Evolutionary conservation across 139 green algal species (phyloP), one percentile per base, ranked within the genome.

Genomic region (Coelastrella sp.): DNA sequence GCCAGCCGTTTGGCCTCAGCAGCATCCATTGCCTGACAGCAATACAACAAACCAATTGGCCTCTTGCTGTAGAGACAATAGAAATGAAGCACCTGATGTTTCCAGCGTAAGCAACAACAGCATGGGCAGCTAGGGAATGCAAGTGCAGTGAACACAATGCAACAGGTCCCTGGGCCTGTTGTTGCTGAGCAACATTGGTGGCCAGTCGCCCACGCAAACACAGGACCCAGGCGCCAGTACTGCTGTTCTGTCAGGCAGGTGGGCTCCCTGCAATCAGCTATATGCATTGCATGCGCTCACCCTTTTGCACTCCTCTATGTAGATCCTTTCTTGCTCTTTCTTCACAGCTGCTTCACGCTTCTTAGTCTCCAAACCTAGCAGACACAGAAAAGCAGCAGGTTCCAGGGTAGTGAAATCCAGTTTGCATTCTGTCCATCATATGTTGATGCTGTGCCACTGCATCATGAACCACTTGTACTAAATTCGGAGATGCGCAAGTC

Each of bases 281-380:
- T 71, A 10, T 13, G 10, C 8, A 13, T 71, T 13, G 4, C 16
- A 22, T 23, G 16, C 22, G 17, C 47, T 17, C 56, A 89, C 83
- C 66, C 74, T 64, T 54, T 81, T 89, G 83, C 83, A 89, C 83
- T 89, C 65, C n/a, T 79, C 83, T 47, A 32, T 80, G 66, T 89
- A 89, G 3, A 61, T 19, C 19, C 56, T 73, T 20, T 89, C 83
- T 32, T 65, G 47, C 19, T 89, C 71, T 23, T 54, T 65, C 56
- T 19, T 7, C 16, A 47, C 23, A 54, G 19, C 16, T 80, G 83
- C 83, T 65, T 58, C 71, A 54, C 47, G 17, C 66, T 19, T 54
- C 83, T 89, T 89, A 57, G 66, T 66, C 66, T 80, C 68, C 23
- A 71, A 23, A 5, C 16, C 68, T 76, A 22, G 16, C 16, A 22